Conservation (phyloP, 805 yeast species). For the Ogataea salicorniae region DNA sequence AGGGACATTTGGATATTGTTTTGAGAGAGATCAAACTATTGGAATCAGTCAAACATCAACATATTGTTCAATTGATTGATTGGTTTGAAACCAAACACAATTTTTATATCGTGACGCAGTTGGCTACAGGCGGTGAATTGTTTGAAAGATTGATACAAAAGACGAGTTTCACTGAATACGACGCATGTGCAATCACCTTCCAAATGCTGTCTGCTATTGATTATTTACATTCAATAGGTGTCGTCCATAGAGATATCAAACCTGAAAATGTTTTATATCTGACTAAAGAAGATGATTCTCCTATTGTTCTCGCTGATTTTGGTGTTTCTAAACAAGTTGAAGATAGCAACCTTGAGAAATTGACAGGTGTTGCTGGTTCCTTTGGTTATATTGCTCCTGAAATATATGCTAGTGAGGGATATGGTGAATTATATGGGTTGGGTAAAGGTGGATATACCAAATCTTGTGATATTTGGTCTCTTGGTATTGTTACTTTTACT, state of each 20-base stretch:
- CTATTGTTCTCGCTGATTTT: constrained; percentile 86
- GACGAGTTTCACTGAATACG: constrained; percentile 85
- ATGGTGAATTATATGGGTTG: constrained; percentile 31
- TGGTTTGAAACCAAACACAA: constrained; percentile 94
- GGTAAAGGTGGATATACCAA: constrained; percentile 76
- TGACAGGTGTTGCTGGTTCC: constrained; percentile 53
- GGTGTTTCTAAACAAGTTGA: constrained; percentile 82
- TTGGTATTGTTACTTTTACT: constrained; percentile 91
- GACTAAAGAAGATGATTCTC: constrained; percentile 54
- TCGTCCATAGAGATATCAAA: constrained; percentile 91
- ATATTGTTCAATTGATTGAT: constrained; percentile 84
- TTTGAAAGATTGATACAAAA: constrained; percentile 78
- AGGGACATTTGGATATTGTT: constrained; percentile 59
- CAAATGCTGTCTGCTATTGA: constrained; percentile 75
- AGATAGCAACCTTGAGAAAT: constrained; percentile 15
- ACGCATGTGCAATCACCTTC: constrained; percentile 69
- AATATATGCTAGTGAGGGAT: constrained; percentile 56
- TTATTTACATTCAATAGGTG: constrained; percentile 69
- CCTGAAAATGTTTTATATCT: constrained; percentile 88
- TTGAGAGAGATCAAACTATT: constrained; percentile 72
- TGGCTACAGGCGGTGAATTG: constrained; percentile 94
- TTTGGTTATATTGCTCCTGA: constrained; percentile 98
- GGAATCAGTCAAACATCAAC: constrained; percentile 67
- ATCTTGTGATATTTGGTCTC: constrained; percentile 94
- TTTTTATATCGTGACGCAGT: constrained; percentile 87